Conservation (phyloP, 768 basidiomycete species). For the Candolleomyces aberdarensis region DNA sequence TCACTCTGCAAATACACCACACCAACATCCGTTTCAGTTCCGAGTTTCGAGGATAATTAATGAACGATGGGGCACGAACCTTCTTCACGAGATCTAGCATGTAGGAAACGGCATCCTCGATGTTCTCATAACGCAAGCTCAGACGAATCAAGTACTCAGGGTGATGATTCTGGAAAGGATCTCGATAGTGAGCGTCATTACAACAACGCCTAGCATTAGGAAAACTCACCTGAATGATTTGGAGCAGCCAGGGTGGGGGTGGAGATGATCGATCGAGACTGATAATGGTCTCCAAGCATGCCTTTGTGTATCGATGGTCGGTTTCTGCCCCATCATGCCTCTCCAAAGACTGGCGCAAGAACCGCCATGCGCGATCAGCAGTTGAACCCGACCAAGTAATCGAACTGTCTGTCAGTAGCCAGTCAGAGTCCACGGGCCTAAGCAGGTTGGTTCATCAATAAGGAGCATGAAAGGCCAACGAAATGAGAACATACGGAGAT, state of each 20-base stretch:
- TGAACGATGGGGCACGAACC: constrained; percentile 35
- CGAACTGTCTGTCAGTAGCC: constrained; percentile 80
- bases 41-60: background rate
- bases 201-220: background rate
- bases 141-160: constrained; percentile 82
- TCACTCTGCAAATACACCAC: constrained; percentile 42
- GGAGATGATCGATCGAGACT: constrained; percentile 55
- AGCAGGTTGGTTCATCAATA: background rate
- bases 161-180: constrained; percentile 56
- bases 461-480: background rate
- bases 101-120: constrained; percentile 75
- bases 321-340: constrained; percentile 72
- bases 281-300: constrained; percentile 73
- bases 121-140: constrained; percentile 73
- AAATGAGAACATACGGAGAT: constrained; percentile 45
- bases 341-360: constrained; percentile 76
- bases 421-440: constrained; percentile 64
- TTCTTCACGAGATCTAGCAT: constrained; percentile 68
- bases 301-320: constrained; percentile 74
- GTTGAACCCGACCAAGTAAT: constrained; percentile 82
- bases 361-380: constrained; percentile 82
- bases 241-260: constrained; percentile 83
- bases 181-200: background rate
- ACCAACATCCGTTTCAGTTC: constrained; percentile 9
- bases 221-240: constrained; percentile 60